Percentiles rank a stretch among this genome's conserved stretches.
These are phyloP conservation scores for Lactifluus rugatus DNA, from an alignment of 768 basidiomycete species.

Conservation along the genomic window DNA sequence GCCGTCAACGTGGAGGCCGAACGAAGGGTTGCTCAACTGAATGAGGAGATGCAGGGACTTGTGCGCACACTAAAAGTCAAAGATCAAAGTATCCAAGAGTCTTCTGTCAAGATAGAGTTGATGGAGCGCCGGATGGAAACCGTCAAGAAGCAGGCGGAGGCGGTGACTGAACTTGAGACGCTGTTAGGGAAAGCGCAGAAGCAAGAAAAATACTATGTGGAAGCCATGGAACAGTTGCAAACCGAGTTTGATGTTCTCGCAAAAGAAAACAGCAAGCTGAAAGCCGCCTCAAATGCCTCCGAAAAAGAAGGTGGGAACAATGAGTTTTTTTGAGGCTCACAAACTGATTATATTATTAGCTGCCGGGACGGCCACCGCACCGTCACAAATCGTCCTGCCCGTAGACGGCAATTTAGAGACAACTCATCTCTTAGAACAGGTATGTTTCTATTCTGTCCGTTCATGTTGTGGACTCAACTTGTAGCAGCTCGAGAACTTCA, in stretches of 20 bases:
- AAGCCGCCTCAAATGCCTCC: slow-evolving; percentile 50
- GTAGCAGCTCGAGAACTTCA: slow-evolving; percentile 78
- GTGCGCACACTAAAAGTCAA: slow-evolving; percentile 75
- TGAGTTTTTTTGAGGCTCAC: background rate
- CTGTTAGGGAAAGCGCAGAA: slow-evolving; percentile 75
- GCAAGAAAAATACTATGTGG: slow-evolving; percentile 84
- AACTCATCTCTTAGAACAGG: slow-evolving; percentile 82
- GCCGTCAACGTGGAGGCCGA: slow-evolving; percentile 91
- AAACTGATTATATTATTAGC: slow-evolving; percentile 14
- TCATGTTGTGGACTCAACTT: slow-evolving; percentile 11
- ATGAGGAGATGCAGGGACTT: slow-evolving; percentile 85
- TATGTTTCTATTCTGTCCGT: slow-evolving; percentile 24
- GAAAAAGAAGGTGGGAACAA: slow-evolving; percentile 57
- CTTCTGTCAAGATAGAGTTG: slow-evolving; percentile 84
- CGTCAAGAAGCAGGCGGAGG: slow-evolving; percentile 83
- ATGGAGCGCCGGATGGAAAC: slow-evolving; percentile 91
- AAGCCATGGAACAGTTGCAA: slow-evolving; percentile 89
- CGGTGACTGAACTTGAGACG: slow-evolving; percentile 68
- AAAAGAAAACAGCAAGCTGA: slow-evolving; percentile 80
- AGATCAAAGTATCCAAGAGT: slow-evolving; percentile 86
- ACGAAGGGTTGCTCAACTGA: slow-evolving; percentile 71
- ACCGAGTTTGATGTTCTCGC: slow-evolving; percentile 79
- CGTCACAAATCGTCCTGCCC: slow-evolving; percentile 51
- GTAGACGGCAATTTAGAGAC: slow-evolving; percentile 81
- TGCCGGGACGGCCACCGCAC: slow-evolving; percentile 41